phyloP scores from a whole-genome alignment of 1,139 yeast genomes.

The Zygoascus hellenicus region DNA sequence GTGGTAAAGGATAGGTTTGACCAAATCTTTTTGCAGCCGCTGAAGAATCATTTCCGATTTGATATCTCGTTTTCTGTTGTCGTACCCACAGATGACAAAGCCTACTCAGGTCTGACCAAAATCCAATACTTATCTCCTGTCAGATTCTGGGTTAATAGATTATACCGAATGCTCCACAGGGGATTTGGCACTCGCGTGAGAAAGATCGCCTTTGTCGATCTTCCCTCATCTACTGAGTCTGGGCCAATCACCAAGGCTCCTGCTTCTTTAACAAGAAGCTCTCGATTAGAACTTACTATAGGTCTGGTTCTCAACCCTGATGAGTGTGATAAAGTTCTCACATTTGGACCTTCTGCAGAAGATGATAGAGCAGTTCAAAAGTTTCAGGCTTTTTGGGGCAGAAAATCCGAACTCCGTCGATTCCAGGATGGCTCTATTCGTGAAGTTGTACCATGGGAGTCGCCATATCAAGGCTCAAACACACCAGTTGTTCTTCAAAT shows the following conservation, averaged over 20 bases:
- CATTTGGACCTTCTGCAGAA: slow-evolving; percentile 71
- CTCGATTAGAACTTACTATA: slow-evolving; percentile 32
- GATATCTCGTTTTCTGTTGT: slow-evolving; percentile 57
- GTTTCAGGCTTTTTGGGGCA: slow-evolving; percentile 88
- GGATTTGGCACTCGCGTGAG: slow-evolving; percentile 66
- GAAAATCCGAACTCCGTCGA: slow-evolving; percentile 75
- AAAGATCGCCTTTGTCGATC: slow-evolving; percentile 37
- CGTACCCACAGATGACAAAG: slow-evolving; percentile 13
- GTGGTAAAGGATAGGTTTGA: slow-evolving; percentile 80
- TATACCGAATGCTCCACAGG: slow-evolving; percentile 51
- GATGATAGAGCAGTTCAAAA: slow-evolving; percentile 52
- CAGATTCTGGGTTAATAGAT: slow-evolving; percentile 54
- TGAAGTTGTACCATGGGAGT: slow-evolving; percentile 83
- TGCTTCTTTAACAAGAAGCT: slow-evolving; percentile 8
- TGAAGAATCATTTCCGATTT: slow-evolving; percentile 52
- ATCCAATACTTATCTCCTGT: slow-evolving; percentile 68
- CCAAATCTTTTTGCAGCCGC: slow-evolving; percentile 66
- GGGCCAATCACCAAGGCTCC: slow-evolving; percentile 42
- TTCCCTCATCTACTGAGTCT: slow-evolving; percentile 4
- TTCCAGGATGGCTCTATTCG: slow-evolving; percentile 80
- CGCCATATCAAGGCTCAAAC: slow-evolving; percentile 37
- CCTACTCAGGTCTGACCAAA: slow-evolving; percentile 59
- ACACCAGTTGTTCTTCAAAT: slow-evolving; percentile 63
- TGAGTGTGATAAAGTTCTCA: slow-evolving; percentile 73
- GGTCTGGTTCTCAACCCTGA: slow-evolving; percentile 69